phyloP scores from a whole-genome alignment of 148 eudicot species.

The Rhododendron kiyosumense region DNA sequence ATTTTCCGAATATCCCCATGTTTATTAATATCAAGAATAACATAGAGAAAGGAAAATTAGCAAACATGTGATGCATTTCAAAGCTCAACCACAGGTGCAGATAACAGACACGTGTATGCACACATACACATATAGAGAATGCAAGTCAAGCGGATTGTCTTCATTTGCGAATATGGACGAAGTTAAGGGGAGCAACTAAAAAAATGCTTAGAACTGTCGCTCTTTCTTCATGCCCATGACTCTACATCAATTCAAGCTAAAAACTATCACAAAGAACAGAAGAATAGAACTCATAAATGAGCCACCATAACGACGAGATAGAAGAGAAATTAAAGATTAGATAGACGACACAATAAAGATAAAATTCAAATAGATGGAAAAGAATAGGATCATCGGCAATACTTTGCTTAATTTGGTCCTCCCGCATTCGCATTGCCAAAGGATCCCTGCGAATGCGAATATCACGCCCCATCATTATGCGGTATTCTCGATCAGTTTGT shows the following conservation, averaged over 20 bases:
- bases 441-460: slow-evolving; percentile 82
- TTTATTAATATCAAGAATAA: background rate
- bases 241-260: background rate
- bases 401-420: slow-evolving; percentile 98
- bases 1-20: background rate
- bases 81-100: background rate
- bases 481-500: slow-evolving; percentile 95
- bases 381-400: slow-evolving; percentile 11
- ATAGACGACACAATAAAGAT: background rate
- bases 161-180: background rate
- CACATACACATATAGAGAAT: background rate
- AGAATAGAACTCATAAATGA: background rate
- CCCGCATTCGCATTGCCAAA: slow-evolving; percentile 94
- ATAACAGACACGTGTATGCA: background rate
- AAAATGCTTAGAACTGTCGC: background rate
- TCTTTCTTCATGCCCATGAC: background rate
- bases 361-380: background rate
- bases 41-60: background rate
- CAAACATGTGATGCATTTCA: background rate
- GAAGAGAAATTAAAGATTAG: background rate
- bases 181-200: background rate
- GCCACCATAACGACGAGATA: background rate
- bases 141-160: background rate
- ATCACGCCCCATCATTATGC: slow-evolving; percentile 97
- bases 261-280: background rate